Evolutionary conservation across 2,329 filamentous ascomycete species (phyloP).

Genomic region (Colletotrichum liaoningense): DNA sequence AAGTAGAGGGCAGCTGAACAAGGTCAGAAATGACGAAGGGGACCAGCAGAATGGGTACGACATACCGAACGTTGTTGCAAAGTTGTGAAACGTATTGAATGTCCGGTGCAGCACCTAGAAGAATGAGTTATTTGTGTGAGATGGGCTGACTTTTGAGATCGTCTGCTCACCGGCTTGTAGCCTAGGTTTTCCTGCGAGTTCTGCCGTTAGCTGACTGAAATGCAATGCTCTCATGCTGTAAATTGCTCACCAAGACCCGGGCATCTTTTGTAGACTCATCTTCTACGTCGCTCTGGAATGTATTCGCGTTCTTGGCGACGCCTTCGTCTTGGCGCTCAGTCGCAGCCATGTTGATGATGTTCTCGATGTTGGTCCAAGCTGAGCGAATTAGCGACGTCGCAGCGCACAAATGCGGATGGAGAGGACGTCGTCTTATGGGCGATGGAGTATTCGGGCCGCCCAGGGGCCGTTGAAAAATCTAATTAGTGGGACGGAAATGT

Average conservation of each 20-base stretch:
- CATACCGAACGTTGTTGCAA: slow-evolving; percentile 68
- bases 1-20: slow-evolving; percentile 68
- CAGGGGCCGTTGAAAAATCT: background rate
- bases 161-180: slow-evolving; percentile 23
- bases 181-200: slow-evolving; percentile 21
- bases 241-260: background rate
- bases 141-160: background rate
- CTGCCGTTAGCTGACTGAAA: background rate
- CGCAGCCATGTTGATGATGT: background rate
- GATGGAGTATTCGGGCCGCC: background rate
- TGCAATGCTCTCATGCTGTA: background rate
- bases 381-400: slow-evolving; percentile 9
- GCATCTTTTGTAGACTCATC: background rate
- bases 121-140: background rate
- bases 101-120: slow-evolving; percentile 65
- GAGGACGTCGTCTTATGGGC: background rate
- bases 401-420: background rate
- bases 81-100: slow-evolving; percentile 68
- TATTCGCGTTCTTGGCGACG: background rate
- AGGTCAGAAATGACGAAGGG: slow-evolving; percentile 22
- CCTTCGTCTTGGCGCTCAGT: background rate
- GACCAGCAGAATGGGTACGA: background rate
- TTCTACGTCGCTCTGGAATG: background rate
- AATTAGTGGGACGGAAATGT: slow-evolving; percentile 1
- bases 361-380: slow-evolving; percentile 4